A percentile compares a stretch with the other conserved stretches of the same genome.
Conservation (phyloP, 2,329 filamentous ascomycete genomes). For the Phaeoacremonium minimum region DNA sequence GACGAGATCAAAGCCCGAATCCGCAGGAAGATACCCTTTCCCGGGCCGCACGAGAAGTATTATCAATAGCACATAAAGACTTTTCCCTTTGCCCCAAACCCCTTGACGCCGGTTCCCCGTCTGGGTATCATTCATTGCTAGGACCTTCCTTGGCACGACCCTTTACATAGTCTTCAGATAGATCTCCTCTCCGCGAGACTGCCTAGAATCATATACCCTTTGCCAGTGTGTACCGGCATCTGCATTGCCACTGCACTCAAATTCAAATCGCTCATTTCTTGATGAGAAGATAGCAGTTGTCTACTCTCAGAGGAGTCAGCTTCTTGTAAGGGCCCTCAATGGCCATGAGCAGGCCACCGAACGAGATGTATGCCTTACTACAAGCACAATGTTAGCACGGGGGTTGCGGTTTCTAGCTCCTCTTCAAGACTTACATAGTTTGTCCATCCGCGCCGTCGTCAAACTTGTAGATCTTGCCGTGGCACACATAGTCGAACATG, state of each 20-base stretch:
- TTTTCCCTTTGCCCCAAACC: no score
- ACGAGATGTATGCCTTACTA: conserved; percentile 92
- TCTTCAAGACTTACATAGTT: conserved; percentile 70
- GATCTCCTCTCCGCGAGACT: conserved; percentile 2
- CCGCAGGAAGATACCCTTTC: conserved; percentile 79
- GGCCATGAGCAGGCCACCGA: conserved; percentile 85
- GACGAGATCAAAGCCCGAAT: conserved; percentile 70
- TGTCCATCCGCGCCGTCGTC: conserved; percentile 75
- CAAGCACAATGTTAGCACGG: conserved; percentile 6
- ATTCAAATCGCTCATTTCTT: conserved; percentile 65
- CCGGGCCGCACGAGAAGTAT: conserved; percentile 53
- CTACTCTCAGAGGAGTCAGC: conserved; percentile 84
- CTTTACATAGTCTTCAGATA: conserved; percentile 1
- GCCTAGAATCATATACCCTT: conserved; percentile 5
- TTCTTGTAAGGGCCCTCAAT: conserved; percentile 95
- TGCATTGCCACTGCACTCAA: background rate
- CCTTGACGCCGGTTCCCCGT: no score
- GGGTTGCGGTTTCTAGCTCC: no score
- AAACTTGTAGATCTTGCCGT: conserved; percentile 86
- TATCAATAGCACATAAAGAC: conserved; percentile 6
- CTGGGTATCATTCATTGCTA: conserved; percentile 11
- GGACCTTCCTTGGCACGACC: no score
- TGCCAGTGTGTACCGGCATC: background rate
- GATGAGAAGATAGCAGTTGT: conserved; percentile 87
- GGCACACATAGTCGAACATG: conserved; percentile 82